These are phyloP conservation scores for Kuraishia piskuri DNA, from an alignment of 805 yeast species.

Conservation along the genomic window DNA sequence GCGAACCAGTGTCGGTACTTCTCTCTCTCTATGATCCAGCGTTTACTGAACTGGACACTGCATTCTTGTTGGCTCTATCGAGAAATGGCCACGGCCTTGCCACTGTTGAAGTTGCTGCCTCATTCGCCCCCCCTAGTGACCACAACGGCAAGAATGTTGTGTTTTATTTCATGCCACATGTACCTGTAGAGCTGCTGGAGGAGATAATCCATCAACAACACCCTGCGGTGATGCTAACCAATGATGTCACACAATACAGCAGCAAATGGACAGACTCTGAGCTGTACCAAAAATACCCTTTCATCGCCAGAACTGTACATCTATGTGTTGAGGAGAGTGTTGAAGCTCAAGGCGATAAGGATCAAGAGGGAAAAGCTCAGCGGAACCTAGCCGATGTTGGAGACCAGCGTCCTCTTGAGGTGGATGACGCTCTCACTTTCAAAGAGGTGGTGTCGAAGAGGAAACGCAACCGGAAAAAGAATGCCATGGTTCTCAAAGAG, in stretches of 20 bases:
- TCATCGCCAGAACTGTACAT: slow-evolving; percentile 16
- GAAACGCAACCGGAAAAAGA: background rate
- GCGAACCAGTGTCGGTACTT: background rate
- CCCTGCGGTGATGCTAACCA: slow-evolving; percentile 20
- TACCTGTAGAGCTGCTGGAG: slow-evolving; percentile 22
- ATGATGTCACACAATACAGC: slow-evolving; percentile 20
- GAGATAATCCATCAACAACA: slow-evolving; percentile 9
- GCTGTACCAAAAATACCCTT: slow-evolving; percentile 18
- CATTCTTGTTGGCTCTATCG: slow-evolving; percentile 7
- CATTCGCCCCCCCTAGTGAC: background rate
- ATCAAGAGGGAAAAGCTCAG: background rate
- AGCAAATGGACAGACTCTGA: slow-evolving; percentile 17
- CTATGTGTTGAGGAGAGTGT: background rate
- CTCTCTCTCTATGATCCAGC: slow-evolving; percentile 20
- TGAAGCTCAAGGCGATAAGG: background rate
- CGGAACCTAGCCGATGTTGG: background rate
- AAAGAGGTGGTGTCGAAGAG: background rate
- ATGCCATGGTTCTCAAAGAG: background rate
- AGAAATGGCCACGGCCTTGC: background rate
- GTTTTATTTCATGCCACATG: slow-evolving; percentile 25
- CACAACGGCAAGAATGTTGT: background rate
- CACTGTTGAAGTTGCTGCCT: background rate
- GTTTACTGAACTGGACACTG: slow-evolving; percentile 14
- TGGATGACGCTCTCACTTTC: background rate
- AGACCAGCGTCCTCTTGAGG: background rate